Base-by-base conservation (phyloP, 306 rosid genomes). In the Clitoria ternatea region DNA sequence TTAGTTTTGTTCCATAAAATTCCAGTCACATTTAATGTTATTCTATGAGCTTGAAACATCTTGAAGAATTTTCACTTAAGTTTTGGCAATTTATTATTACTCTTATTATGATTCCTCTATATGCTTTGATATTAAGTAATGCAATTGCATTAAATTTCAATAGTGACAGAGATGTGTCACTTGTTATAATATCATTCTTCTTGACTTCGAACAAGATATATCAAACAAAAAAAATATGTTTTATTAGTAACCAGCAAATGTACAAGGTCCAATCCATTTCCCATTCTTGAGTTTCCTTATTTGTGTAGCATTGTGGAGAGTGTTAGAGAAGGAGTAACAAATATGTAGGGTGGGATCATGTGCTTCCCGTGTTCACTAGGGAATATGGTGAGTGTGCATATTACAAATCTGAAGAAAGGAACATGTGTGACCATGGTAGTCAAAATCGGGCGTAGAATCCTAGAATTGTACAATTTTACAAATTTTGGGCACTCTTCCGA, bases 321-420 rank as follows among this genome's bases (percentile, higher is more conserved):
- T 37, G 47, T 73, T 47, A 77, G 85, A 13, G 72, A 78, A 50
- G 76, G 81, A 1, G 83, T 82, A 6, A 8, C 71, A 9, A 43
- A 79, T 7, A 12, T 79, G 20, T 33, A 79, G 40, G 42, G 3
- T 2, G 81, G 86, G 83, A 82, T 43, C 83, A 82, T n/a, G 86
- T 78, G 27, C 84, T 79, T 1, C 74, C 81, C 0, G 81, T 79
- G 3, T 79, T 82, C 86, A 79, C 73, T 0, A 76, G 81, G 1
- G 84, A 82, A 45, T 82, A 84, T 6, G 75, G 59, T 20, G 73
- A 82, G 18, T 78, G 86, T 54, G 32, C 18, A 4, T 81, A 82
- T 36, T 82, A 83, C 53, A 82, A 79, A n/a, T n/a, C n/a, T n/a
- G n/a, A n/a, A n/a, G n/a, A n/a, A n/a, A n/a, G n/a, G n/a, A n/a